Evolutionary conservation across 1,139 yeast genomes (phyloP), one percentile per base, ranked within the genome.

Genomic region (Spencermartinsiella ligniputridi): DNA sequence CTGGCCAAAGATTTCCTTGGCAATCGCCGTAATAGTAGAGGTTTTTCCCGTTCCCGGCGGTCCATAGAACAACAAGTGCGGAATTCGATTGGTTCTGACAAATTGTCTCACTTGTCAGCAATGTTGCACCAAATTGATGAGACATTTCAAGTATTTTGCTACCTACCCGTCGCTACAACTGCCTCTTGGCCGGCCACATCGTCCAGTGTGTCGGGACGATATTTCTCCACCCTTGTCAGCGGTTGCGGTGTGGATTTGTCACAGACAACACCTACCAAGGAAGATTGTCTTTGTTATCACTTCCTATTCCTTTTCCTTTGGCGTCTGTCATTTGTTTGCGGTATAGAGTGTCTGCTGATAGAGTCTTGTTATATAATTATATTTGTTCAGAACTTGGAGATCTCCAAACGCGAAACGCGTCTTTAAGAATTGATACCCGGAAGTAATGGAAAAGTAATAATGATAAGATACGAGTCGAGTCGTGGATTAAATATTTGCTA

Each of bases 11-110:
- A 92, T 81, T 59, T 90, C 96, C 44, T 79, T 72, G 1, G 98
- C 97, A 48, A 92, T 68, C 0, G 97, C 97, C 29, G 86, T 76
- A 50, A 92, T 86, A 1, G 97, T 90, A 1, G 96, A 87, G 0
- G 98, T 92, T 63, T 92, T 92, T 52, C 98, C 98, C 0, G 97
- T 90, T 20, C 98, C 98, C 19, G 98, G 97, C 0, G 97, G 97
- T 0, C 98, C 98, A 63, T 92, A 90, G 64, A 92, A 90, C 39
- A 90, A 69, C 51, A 90, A 67, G 66, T 90, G 97, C 2, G 98
- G 98, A 41, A 92, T 71, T 56, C 79, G 78, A 11, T 95, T 92
- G 49, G 84, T 86, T 50, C 79, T 77, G 16, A 90, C 90, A 63
- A 94, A 90, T 62, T 81, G 83, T 38, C 89, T 77, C 16, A 92